Base-by-base conservation (phyloP, 805 yeast genomes). In the Hanseniaspora pseudoguilliermondii region DNA sequence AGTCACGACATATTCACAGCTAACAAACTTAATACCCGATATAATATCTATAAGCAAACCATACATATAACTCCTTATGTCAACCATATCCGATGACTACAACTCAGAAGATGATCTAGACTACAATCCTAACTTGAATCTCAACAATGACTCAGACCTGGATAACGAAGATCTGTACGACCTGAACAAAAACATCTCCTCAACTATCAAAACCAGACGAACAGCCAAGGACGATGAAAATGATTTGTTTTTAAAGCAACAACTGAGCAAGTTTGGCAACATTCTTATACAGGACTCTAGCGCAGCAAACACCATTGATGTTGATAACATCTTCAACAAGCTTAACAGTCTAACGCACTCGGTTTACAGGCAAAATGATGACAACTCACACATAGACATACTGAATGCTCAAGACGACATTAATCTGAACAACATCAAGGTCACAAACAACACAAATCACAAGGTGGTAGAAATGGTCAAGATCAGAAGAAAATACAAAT, bases 401-500 rank as follows among this genome's bases (percentile, higher is more conserved):
- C 9, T 54, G 8, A 54, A 47, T 18, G 47, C 34, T 18, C 8
- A 25, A 9, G 32, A 41, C 5, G 57, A 58, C 34, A 29, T n/a
- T 20, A 46, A 51, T 13, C 21, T 42, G 18, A 20, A 39, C 18
- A 39, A 38, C 16, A 44, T 46, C 44, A 27, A 11, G 16, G n/a
- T 5, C 20, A 15, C 18, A 54, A 39, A 47, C 25, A 18, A 46
- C 11, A 27, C 56, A 5, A 41, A 36, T 1, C 44, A 49, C 2
- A 27, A 42, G 6, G 42, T 52, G 6, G 64, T 73, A 18, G 81
- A 82, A 51, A 76, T 76, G 64, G 77, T 91, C 56, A 79, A 80
- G 61, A 89, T 91, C 57, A 82, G 79, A 58, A 75, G 93, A 59
- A 79, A 82, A 2, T 91, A 86, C 65, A 84, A 86, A 57, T 91